Evolutionary conservation across 768 basidiomycete genomes (phyloP).

Genomic region (Trametes cingulata): DNA sequence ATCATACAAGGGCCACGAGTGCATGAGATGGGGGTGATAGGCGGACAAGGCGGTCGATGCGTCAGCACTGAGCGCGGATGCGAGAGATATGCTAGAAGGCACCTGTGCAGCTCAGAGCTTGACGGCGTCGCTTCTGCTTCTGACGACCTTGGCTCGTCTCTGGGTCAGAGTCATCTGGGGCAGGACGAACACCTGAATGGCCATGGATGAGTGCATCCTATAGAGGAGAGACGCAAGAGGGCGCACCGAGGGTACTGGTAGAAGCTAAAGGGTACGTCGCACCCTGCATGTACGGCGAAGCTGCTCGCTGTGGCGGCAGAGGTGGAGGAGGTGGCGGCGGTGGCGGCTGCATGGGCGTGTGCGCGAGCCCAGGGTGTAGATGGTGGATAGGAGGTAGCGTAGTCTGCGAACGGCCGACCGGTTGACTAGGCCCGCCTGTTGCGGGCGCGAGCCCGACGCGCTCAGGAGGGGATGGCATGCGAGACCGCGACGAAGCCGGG

Average conservation of each 20-base stretch:
- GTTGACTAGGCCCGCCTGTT: conserved; percentile 10
- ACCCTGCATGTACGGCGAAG: conserved; percentile 23
- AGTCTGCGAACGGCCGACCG: conserved; percentile 29
- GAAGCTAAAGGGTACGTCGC: conserved; percentile 25
- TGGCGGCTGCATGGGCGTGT: conserved; percentile 41
- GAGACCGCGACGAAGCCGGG: conserved; percentile 26
- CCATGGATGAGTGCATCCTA: not conserved
- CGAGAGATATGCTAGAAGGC: conserved; percentile 25
- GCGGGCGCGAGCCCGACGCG: conserved; percentile 29
- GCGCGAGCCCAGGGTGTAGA: conserved; percentile 63
- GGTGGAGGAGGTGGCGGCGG: conserved; percentile 27
- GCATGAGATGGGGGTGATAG: conserved; percentile 12
- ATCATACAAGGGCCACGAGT: conserved; percentile 2
- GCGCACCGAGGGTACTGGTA: conserved; percentile 23
- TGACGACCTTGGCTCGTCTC: conserved; percentile 62
- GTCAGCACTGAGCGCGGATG: conserved; percentile 9
- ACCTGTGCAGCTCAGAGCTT: conserved; percentile 87
- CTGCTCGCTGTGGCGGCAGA: conserved; percentile 28
- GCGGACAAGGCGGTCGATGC: conserved; percentile 4
- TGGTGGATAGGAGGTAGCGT: conserved; percentile 68
- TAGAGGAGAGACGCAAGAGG: not conserved
- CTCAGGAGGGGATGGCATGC: conserved; percentile 30
- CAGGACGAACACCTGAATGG: conserved; percentile 33
- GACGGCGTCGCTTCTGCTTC: conserved; percentile 81
- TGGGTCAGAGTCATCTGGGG: conserved; percentile 53